Evolutionary conservation across 139 green algal genomes (phyloP), one percentile per base, ranked within the genome.

Genomic region (Nannochloris sp.): DNA sequence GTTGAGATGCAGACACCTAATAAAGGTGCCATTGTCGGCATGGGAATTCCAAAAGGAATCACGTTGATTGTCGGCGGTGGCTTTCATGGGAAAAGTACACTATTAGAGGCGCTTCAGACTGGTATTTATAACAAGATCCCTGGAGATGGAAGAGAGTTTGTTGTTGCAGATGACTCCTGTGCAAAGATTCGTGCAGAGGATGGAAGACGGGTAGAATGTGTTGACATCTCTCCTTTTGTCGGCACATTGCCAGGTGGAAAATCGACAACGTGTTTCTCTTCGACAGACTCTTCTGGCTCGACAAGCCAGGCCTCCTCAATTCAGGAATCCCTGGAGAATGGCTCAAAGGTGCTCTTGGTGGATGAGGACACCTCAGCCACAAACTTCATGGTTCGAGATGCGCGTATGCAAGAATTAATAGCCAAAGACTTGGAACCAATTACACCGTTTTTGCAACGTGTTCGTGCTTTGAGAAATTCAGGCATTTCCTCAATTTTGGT

Each of bases 341-440:
- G 81, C 2, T 48, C 63, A 2, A 31, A 21, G 37, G 37, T 56
- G 23, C 62, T 90, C 69, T 60, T 90, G 48, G 48, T 90, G 37
- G 83, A 90, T 64, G 83, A 90, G 57, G 83, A 90, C 64, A 87
- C 81, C 2, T 80, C 69, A 31, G 83, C 83, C 4, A 83, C 83
- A 18, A 90, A 90, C 68, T 82, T 90, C 59, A 89, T 90, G 83
- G 77, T 82, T 34, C 29, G 83, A 0, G 83, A 90, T 27, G 75
- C 74, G 16, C 61, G 74, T 44, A 90, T 90, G 83, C 60, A 66
- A 53, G 83, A 72, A 48, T 69, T 89, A 53, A 74, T 89, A 44
- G 19, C 67, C 10, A 34, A 29, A 3, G 73, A 78, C 14, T 70
- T 68, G 14, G 82, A 90, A 72, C 83, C 83, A 40, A 90, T 90